These are phyloP conservation scores for Tagetes erecta DNA, from an alignment of 129 eudicot species.

Conservation along the genomic window DNA sequence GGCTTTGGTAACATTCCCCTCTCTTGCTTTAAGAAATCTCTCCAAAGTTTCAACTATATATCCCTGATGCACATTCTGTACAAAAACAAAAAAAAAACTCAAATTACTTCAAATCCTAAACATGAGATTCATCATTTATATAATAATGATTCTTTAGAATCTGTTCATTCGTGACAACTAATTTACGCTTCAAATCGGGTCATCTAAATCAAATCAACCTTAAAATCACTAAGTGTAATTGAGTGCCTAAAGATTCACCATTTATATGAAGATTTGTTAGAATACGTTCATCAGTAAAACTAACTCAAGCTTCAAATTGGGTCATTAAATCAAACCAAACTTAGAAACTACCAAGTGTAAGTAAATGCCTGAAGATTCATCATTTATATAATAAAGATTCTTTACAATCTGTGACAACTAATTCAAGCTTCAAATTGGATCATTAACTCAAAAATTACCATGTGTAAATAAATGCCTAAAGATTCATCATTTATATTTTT, in stretches of 20 bases:
- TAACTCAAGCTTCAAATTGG: constrained; percentile 12
- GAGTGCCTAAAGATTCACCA: not conserved
- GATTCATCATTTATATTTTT: not conserved
- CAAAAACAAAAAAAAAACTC: constrained; percentile 6
- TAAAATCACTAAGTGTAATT: no score
- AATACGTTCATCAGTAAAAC: not conserved
- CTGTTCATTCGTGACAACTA: not conserved
- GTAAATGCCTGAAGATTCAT: not conserved
- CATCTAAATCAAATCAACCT: not conserved
- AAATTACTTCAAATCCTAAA: not conserved
- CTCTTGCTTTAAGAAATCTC: constrained; percentile 78
- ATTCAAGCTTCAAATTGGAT: not conserved
- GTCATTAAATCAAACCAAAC: constrained; percentile 14
- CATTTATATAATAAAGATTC: not conserved
- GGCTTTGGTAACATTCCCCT: constrained; percentile 63
- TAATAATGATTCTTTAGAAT: not conserved
- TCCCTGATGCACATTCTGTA: constrained; percentile 81
- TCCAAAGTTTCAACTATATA: constrained; percentile 51
- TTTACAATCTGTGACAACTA: not conserved
- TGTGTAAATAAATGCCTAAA: not conserved
- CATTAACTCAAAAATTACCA: not conserved
- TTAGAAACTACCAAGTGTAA: constrained; percentile 1
- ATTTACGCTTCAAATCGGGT: not conserved
- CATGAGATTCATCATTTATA: constrained; percentile 10
- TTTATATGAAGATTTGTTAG: not conserved